Evolutionary conservation across 768 basidiomycete genomes (phyloP).

Genomic region (Pleurotus tuber-regium): DNA sequence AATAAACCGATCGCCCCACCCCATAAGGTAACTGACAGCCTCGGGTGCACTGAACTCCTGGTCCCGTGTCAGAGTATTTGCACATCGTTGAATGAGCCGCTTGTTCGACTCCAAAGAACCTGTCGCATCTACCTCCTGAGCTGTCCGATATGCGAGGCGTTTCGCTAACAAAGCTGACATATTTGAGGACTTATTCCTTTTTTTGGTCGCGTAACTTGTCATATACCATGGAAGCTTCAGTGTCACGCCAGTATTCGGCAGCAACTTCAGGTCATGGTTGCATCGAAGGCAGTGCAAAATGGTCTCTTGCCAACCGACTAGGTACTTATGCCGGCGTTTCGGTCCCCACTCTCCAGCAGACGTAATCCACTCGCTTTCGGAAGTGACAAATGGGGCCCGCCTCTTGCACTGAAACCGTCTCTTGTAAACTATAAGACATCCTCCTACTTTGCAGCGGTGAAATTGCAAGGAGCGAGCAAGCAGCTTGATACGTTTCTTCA

Average conservation of each 20-base stretch:
- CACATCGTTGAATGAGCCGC: constrained; percentile 21
- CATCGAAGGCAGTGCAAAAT: constrained; percentile 23
- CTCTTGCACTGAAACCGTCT: constrained; percentile 25
- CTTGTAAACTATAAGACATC: not conserved
- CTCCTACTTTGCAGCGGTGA: not conserved
- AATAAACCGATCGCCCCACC: constrained; percentile 27
- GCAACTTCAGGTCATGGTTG: constrained; percentile 42
- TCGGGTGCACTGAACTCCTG: constrained; percentile 27
- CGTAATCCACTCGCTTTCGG: constrained; percentile 16
- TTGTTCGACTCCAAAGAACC: constrained; percentile 15
- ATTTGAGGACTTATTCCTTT: constrained; percentile 25
- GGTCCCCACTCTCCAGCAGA: constrained; percentile 24
- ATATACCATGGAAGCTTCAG: constrained; percentile 31
- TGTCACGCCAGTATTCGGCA: constrained; percentile 33
- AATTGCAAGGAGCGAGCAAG: not conserved
- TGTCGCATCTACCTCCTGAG: not conserved
- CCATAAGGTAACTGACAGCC: constrained; percentile 33
- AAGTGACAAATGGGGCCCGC: constrained; percentile 22
- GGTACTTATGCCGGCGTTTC: constrained; percentile 19
- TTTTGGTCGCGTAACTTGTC: constrained; percentile 19
- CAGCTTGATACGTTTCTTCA: not conserved
- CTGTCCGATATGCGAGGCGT: constrained; percentile 21
- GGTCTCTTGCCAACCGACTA: constrained; percentile 26
- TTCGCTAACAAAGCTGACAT: constrained; percentile 27
- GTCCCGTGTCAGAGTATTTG: constrained; percentile 23